Base-by-base conservation (phyloP, 2,329 filamentous ascomycete species). In the Dothideomycetidae sp. region DNA sequence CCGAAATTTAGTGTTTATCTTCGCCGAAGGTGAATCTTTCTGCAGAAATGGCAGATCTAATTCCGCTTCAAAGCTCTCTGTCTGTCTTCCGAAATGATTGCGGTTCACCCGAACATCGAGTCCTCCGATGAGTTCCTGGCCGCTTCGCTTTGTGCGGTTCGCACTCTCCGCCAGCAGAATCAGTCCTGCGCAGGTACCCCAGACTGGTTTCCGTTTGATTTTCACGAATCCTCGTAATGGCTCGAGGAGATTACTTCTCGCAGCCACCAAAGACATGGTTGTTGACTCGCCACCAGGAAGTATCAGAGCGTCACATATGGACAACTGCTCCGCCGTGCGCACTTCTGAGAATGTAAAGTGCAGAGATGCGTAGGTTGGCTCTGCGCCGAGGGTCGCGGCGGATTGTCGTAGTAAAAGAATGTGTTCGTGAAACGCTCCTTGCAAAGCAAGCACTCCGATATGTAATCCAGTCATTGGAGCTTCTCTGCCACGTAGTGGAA, bases 241-340 rank as follows among this genome's bases (percentile, higher is more conserved):
- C 49, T 92, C 83, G 39, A 98, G 62, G 23, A 98, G 62, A 11
- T 78, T 77, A 0, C 81, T 84, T 45, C 86, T 73, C 14, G 75
- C 75, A 3, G 90, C 90, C 11, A 94, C 81, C 18, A 94, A 70
- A 9, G 84, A 83, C 48, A 98, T 92, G 3, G 88, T 79, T 1
- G 90, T 96, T 60, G 84, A 93, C 59, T 98, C 90, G 44, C 90
- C 90, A 36, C 90, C 90, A 3, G 90, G 90, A 32, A 98, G 75
- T 53, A 98, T 75, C 30, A 98, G 70, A 16, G 75, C 88, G 57
- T 88, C 75, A 60, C 86, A 96, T 48, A 55, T 57, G 3, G 68
- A 62, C 19, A 98, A 69, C 50, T 93, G 71, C 5, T 66, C 61
- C 2, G 73, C 62, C 5, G 78, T 94, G 42, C 88, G 78, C 32